Base-by-base conservation (phyloP, 345 rosid species). In the Carallia pectinifolia region DNA sequence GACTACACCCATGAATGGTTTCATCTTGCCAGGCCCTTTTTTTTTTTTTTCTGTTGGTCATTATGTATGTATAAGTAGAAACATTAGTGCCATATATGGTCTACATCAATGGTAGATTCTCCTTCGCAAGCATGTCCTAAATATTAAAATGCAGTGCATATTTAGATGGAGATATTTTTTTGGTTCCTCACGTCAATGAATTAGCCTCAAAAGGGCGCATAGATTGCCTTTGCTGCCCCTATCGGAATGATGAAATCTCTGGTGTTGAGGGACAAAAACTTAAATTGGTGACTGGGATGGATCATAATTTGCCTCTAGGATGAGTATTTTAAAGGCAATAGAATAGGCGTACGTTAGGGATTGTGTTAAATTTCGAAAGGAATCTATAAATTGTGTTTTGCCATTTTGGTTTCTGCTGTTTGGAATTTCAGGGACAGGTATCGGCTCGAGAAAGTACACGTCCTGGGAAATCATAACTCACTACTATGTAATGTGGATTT, bases 401-500 rank as follows among this genome's bases (percentile, higher is more conserved):
- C 64, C 54, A 40, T 65, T 54, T 48, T 76, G 47, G 70, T 63
- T 54, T 76, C 53, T 67, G 18, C 47, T 79, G 58, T 59, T 62
- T 73, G 77, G 76, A 31, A 62, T 82, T 81, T 74, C 90, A 95
- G 99, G 88, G 93, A 79, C 68, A 85, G 85, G 77, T 81, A 79
- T 72, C 96, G 74, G 68, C 73, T 72, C 75, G 96, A 89, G 72
- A 89, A 82, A 72, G 67, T 68, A 61, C 89, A 83, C 71, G 53
- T 88, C 71, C 82, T 86, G 53, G 89, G 86, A 66, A 84, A 77
- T 71, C 85, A 68, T 66, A 81, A 66, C 70, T 86, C 99, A 65
- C 95, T 89, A 31, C 84, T 95, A 12, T 84, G 93, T 80, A 80
- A 79, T 65, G 79, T 88, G 44, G 89, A 92, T 71, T 84, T 95